Evolutionary conservation across 176 grass and related monocot species (phyloP).

Genomic region (Oryza punctata): DNA sequence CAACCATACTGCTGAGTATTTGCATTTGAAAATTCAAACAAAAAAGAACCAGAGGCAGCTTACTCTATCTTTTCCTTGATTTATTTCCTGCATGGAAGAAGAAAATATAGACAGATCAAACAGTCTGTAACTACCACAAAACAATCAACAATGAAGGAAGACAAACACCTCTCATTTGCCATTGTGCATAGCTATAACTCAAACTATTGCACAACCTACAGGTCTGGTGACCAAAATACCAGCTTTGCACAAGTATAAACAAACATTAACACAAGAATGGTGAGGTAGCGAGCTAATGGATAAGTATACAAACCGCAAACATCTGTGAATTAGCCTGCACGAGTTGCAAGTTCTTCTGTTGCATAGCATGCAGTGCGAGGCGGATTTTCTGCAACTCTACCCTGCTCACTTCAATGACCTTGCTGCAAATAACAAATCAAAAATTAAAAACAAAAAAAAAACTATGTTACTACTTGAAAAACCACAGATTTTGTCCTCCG

Average conservation of each 20-base stretch:
- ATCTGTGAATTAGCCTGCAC: slow-evolving; percentile 57
- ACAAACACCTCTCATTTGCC: background rate
- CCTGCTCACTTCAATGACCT: slow-evolving; percentile 42
- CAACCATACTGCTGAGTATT: background rate
- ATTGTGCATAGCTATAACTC: background rate
- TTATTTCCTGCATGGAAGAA: slow-evolving; percentile 68
- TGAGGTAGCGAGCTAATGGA: slow-evolving; percentile 13
- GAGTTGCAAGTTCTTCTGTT: slow-evolving; percentile 59
- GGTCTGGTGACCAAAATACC: background rate
- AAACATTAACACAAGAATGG: background rate
- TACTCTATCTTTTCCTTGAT: slow-evolving; percentile 60
- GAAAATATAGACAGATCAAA: slow-evolving; percentile 25
- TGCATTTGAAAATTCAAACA: slow-evolving; percentile 4
- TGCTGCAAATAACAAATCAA: slow-evolving; percentile 44
- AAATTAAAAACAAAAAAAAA: background rate
- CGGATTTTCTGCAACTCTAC: slow-evolving; percentile 58
- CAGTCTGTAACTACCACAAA: slow-evolving; percentile 13
- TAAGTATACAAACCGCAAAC: slow-evolving; percentile 45
- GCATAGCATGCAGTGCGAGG: slow-evolving; percentile 22
- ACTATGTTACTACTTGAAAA: slow-evolving; percentile 3
- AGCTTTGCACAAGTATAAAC: background rate
- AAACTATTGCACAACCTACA: background rate
- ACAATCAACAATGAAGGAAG: background rate
- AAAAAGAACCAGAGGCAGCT: slow-evolving; percentile 20
- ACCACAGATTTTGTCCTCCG: background rate